A percentile compares a stretch with the other conserved stretches of the same genome.
Evolutionary conservation across 805 yeast species (phyloP).

Genomic region (Ogataea paradorogensis): DNA sequence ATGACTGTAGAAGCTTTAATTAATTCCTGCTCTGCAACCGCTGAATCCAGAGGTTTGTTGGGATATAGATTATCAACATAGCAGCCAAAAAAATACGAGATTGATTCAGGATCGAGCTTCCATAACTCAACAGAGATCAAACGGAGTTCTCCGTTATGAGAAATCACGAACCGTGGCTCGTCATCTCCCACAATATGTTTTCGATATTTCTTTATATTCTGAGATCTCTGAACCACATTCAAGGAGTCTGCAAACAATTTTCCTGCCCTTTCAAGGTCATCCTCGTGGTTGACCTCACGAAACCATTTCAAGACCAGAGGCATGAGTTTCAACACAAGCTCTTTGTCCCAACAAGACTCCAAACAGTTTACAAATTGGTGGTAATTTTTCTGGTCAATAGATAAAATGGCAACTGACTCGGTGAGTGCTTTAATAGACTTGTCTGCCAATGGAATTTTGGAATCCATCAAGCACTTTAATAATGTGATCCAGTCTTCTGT

Average conservation of each 20-base stretch:
- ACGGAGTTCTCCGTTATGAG: not conserved
- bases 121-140: not conserved
- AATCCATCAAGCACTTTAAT: not conserved
- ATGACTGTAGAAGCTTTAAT: not conserved
- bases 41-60: not conserved
- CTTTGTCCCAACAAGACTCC: not conserved
- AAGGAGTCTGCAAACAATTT: not conserved
- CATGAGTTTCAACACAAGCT: not conserved
- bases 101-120: not conserved
- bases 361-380: not conserved
- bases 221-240: not conserved
- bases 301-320: not conserved
- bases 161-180: not conserved
- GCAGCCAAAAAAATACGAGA: not conserved
- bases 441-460: not conserved
- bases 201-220: too few relatives aligned
- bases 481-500: not conserved
- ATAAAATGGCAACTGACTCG: not conserved
- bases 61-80: conserved; percentile 4
- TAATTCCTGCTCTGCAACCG: not conserved
- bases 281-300: not conserved
- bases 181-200: too few relatives aligned
- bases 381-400: not conserved
- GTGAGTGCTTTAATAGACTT: too few relatives aligned
- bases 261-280: not conserved